These are phyloP conservation scores for Paraphoma chrysanthemicola DNA, from an alignment of 2,329 filamentous ascomycete genomes.

Conservation along the genomic window DNA sequence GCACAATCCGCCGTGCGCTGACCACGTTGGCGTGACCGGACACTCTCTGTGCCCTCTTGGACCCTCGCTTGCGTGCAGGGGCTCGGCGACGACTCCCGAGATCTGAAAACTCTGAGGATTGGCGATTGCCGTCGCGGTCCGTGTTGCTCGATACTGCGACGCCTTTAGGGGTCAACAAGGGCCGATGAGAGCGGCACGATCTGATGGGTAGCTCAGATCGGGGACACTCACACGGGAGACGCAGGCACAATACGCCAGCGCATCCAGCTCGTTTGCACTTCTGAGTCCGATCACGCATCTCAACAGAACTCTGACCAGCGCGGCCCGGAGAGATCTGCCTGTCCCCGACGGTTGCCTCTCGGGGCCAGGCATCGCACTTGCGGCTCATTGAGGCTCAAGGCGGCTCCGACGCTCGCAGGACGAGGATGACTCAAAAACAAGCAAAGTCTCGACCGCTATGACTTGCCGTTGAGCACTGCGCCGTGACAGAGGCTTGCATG, in stretches of 20 bases:
- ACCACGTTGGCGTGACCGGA: slow-evolving; percentile 28
- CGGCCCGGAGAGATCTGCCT: slow-evolving; percentile 17
- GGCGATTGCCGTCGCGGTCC: slow-evolving; percentile 9
- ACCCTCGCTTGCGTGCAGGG: slow-evolving; percentile 1
- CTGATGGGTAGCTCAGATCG: slow-evolving; percentile 3
- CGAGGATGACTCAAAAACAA: slow-evolving; percentile 9
- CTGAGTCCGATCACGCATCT: slow-evolving; percentile 7
- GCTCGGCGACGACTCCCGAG: slow-evolving; percentile 10
- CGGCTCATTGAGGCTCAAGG: slow-evolving; percentile 16
- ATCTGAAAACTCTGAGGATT: slow-evolving; percentile 9
- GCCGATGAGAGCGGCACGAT: slow-evolving; percentile 3
- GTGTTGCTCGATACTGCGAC: slow-evolving; percentile 1
- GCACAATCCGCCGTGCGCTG: slow-evolving; percentile 9
- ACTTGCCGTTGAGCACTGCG: not conserved
- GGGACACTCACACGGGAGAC: slow-evolving; percentile 3
- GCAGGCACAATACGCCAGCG: slow-evolving; percentile 8
- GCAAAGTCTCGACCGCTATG: not conserved
- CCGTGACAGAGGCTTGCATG: not conserved
- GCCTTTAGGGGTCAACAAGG: slow-evolving; percentile 2
- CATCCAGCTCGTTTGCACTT: not conserved
- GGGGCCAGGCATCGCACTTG: slow-evolving; percentile 2
- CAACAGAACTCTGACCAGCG: slow-evolving; percentile 9
- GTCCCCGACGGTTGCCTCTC: slow-evolving; percentile 15
- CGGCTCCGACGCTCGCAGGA: slow-evolving; percentile 11
- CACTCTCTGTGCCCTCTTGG: not conserved